These are phyloP conservation scores for Akanthomyces dipterigenus DNA, from an alignment of 2,329 filamentous ascomycete species.

Conservation along the genomic window DNA sequence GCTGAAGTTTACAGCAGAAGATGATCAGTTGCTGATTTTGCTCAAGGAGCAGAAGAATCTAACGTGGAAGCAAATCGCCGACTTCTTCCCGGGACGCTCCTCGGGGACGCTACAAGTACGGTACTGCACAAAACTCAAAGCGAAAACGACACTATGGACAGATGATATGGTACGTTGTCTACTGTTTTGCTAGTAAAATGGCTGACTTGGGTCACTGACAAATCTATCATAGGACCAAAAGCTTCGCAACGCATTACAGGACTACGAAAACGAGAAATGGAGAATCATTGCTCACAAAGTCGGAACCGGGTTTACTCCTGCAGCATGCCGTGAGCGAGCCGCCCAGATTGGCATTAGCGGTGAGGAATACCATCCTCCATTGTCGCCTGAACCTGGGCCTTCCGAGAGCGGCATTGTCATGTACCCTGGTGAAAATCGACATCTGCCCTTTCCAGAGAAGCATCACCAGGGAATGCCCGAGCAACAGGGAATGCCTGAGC, in stretches of 20 bases:
- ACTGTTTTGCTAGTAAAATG: constrained; percentile 1
- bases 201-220: constrained; percentile 1
- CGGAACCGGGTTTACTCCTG: constrained; percentile 80
- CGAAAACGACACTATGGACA: constrained; percentile 88
- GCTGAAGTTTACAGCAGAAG: constrained; percentile 87
- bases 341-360: constrained; percentile 49
- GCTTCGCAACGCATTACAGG: constrained; percentile 67
- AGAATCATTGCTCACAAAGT: constrained; percentile 86
- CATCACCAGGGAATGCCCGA: constrained; percentile 6
- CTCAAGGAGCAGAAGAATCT: constrained; percentile 91
- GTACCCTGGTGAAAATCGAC: constrained; percentile 6
- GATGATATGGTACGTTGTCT: constrained; percentile 72
- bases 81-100: constrained; percentile 87
- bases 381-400: constrained; percentile 33
- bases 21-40: constrained; percentile 80
- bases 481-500: too few species aligned
- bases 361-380: constrained; percentile 44
- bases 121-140: constrained; percentile 92
- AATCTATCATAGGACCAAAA: constrained; percentile 60
- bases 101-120: constrained; percentile 88
- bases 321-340: constrained; percentile 77
- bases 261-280: constrained; percentile 91
- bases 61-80: constrained; percentile 96
- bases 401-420: constrained; percentile 9
- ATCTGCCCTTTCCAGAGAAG: constrained; percentile 9